phyloP scores from a whole-genome alignment of 2,329 filamentous ascomycete species.

The Aureobasidium leucospermi region DNA sequence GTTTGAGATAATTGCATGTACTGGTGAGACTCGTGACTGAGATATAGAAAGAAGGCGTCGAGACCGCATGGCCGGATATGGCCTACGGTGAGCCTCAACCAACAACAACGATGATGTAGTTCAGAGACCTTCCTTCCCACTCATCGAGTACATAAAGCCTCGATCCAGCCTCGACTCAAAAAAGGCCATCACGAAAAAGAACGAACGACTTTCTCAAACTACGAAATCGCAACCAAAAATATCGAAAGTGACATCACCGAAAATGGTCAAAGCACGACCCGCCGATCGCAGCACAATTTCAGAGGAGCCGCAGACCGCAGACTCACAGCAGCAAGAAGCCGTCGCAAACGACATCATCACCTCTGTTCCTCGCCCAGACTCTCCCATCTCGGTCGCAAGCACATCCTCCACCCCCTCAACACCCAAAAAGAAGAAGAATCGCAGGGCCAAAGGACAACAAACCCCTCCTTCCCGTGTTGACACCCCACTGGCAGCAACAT shows the following conservation, averaged over 20 bases:
- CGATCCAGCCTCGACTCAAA: not conserved
- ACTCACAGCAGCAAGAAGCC: not conserved
- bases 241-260: slow-evolving; percentile 8
- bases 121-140: not conserved
- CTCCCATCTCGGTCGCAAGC: not conserved
- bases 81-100: not conserved
- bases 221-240: not conserved
- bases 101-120: slow-evolving; percentile 4
- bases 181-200: not conserved
- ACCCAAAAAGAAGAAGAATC: not conserved
- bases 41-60: not conserved
- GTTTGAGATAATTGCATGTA: too few species aligned
- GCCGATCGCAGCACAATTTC: slow-evolving; percentile 2
- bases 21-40: not conserved
- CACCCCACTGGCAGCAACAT: not conserved
- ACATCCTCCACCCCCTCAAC: not conserved
- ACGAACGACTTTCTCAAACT: not conserved
- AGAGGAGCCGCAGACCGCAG: not conserved
- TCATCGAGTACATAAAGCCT: not conserved
- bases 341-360: not conserved
- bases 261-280: not conserved
- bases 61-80: not conserved
- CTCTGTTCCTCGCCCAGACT: not conserved
- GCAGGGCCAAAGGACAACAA: not conserved
- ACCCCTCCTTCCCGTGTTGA: not conserved